Evolutionary conservation across 2,329 filamentous ascomycete genomes (phyloP).

Genomic region (Macrophomina pseudophaseolina): DNA sequence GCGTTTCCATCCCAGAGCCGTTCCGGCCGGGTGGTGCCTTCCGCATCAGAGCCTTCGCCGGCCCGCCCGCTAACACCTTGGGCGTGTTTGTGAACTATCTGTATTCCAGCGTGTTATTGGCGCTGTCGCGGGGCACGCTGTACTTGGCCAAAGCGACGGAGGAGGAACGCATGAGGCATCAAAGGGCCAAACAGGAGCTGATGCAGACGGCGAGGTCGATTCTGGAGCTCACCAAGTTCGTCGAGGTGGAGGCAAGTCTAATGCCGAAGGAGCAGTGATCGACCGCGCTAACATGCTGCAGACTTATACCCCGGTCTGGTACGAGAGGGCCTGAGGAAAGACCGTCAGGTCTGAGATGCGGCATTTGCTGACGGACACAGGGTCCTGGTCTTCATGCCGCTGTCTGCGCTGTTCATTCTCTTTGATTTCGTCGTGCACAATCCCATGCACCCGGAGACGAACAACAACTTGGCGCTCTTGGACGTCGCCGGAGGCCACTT

Average conservation of each 20-base stretch:
- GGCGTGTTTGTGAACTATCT: slow-evolving; percentile 37
- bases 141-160: slow-evolving; percentile 31
- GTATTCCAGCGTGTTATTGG: slow-evolving; percentile 41
- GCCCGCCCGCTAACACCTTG: slow-evolving; percentile 30
- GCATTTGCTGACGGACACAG: background rate
- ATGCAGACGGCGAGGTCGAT: slow-evolving; percentile 40
- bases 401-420: slow-evolving; percentile 42
- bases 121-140: slow-evolving; percentile 39
- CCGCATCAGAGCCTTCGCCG: slow-evolving; percentile 29
- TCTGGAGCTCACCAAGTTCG: slow-evolving; percentile 42
- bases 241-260: slow-evolving; percentile 37
- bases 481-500: slow-evolving; percentile 53
- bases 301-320: slow-evolving; percentile 42
- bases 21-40: slow-evolving; percentile 39
- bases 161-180: slow-evolving; percentile 20
- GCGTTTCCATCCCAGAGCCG: slow-evolving; percentile 35
- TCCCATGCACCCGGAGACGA: slow-evolving; percentile 38
- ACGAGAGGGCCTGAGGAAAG: background rate
- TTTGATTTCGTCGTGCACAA: slow-evolving; percentile 39
- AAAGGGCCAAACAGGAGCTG: slow-evolving; percentile 34
- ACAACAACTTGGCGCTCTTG: slow-evolving; percentile 46
- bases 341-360: too few relatives aligned
- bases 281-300: too few relatives aligned
- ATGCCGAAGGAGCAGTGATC: too few relatives aligned
- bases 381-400: background rate